Conservation (phyloP, 1,139 yeast genomes). For the Arxiozyma heterogenica region DNA sequence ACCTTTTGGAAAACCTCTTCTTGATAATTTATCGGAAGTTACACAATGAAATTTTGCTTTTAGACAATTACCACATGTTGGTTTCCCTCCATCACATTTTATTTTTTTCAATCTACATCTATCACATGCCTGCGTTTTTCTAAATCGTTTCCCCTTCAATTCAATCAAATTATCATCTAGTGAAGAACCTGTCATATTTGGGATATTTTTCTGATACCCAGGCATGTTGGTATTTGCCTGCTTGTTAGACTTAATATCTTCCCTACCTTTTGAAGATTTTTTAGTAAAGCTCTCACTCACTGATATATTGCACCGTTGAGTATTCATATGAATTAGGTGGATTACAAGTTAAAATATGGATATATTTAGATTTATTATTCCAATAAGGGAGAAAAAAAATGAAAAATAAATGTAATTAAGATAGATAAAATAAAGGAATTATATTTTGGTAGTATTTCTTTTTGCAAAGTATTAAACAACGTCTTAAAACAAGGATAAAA, state of each 20-base stretch:
- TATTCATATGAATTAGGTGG: background rate
- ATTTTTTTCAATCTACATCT: conserved; percentile 68
- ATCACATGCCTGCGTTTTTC: conserved; percentile 57
- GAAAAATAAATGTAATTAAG: background rate
- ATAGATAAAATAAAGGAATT: too few relatives aligned
- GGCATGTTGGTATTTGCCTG: background rate
- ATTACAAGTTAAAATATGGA: too few relatives aligned
- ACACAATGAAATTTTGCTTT: conserved; percentile 59
- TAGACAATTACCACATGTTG: conserved; percentile 55
- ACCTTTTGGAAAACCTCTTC: conserved; percentile 69
- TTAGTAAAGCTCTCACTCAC: too few relatives aligned
- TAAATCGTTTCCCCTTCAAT: conserved; percentile 3
- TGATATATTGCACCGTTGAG: background rate
- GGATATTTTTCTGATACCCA: background rate
- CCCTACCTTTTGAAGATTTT: background rate
- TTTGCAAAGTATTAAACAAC: too few relatives aligned
- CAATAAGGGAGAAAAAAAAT: too few relatives aligned
- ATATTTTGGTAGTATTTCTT: too few relatives aligned
- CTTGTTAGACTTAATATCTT: too few relatives aligned
- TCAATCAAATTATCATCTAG: background rate
- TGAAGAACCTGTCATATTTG: background rate
- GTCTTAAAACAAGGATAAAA: too few relatives aligned
- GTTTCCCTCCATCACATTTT: conserved; percentile 64
- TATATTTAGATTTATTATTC: too few relatives aligned
- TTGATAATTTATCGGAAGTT: conserved; percentile 60